Base-by-base conservation (phyloP, 2,329 filamentous ascomycete genomes). In the Ceratocystiopsis minuta region DNA sequence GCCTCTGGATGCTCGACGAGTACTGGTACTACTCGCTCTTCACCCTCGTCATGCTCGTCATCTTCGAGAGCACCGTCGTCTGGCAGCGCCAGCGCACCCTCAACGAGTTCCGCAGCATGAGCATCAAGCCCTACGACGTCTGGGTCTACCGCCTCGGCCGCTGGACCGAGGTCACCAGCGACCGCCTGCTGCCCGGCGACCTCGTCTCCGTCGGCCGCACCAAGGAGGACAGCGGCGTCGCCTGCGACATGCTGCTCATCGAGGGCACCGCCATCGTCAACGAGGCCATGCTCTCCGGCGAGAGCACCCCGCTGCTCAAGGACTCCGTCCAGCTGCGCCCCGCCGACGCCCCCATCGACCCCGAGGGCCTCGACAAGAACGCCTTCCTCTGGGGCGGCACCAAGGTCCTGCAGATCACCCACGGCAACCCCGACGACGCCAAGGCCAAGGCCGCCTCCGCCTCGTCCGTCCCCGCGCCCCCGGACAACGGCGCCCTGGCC, bases 1-100 rank as follows among this genome's bases (percentile, higher is more conserved):
- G 90, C 15, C 66, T 98, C 46, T 98, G 90, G 90, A 84, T 96
- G 78, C 66, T 98, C 56, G 90, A 98, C 56, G 92, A 98, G 63
- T 98, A 96, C 64, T 98, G 92, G 90, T 98, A 98, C 67, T 98
- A 98, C 65, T 96, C 90, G 47, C 74, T 98, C 16, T 98, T 98
- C 62, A 98, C 92, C 1, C 77, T 98, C 17, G 87, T 96, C 65
- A 98, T 98, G 92, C 75, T 98, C 43, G 85, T 98, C 51, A 79
- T 76, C 45, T 98, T 98, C 53, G 90, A 98, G 66, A 95, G 87
- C 59, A 98, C 90, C 3, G 92, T 98, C 34, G 92, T 98, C 15
- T 98, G 90, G 92, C 90, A 98, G 65, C 78, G 90, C 46, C 90
- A 98, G 70, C 75, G 88, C 51, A 98, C 92, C 2, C 64, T 98